Percentiles rank a stretch among this genome's conserved stretches.
phyloP scores from a whole-genome alignment of 805 yeast species.

The Hanseniaspora clermontiae region DNA sequence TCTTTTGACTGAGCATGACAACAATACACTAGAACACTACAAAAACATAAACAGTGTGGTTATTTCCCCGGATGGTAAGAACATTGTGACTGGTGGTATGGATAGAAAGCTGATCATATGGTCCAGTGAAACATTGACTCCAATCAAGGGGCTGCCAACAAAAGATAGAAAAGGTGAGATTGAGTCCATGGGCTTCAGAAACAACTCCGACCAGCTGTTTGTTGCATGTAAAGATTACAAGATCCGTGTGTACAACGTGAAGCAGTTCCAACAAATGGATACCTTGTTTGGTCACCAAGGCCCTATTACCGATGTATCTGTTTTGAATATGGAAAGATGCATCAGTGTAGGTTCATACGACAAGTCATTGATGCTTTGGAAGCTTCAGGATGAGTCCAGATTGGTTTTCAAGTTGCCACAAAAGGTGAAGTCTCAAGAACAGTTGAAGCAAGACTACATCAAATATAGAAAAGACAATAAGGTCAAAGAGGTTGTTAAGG shows the following conservation, averaged over 20 bases:
- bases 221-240: constrained; percentile 89
- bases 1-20: constrained; percentile 31
- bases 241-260: constrained; percentile 73
- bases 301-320: constrained; percentile 64
- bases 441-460: constrained; percentile 30
- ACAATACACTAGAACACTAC: constrained; percentile 55
- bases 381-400: constrained; percentile 87
- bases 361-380: constrained; percentile 92
- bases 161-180: constrained; percentile 60
- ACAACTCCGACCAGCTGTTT: constrained; percentile 70
- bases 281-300: constrained; percentile 94
- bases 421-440: constrained; percentile 39
- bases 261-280: constrained; percentile 80
- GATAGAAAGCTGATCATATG: constrained; percentile 74
- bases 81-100: constrained; percentile 80
- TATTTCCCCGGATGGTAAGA: constrained; percentile 75
- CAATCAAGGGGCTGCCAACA: constrained; percentile 66
- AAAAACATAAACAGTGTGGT: constrained; percentile 69
- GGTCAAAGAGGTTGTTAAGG: constrained; percentile 16
- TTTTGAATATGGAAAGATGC: constrained; percentile 78
- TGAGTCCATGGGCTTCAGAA: constrained; percentile 60
- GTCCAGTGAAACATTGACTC: constrained; percentile 67
- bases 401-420: constrained; percentile 68
- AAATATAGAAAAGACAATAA: constrained; percentile 23
- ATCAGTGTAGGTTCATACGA: constrained; percentile 93